Evolutionary conservation across 192 early-diverging fungal species (phyloP).

Genomic region (Rhizoclosmatium sp.): DNA sequence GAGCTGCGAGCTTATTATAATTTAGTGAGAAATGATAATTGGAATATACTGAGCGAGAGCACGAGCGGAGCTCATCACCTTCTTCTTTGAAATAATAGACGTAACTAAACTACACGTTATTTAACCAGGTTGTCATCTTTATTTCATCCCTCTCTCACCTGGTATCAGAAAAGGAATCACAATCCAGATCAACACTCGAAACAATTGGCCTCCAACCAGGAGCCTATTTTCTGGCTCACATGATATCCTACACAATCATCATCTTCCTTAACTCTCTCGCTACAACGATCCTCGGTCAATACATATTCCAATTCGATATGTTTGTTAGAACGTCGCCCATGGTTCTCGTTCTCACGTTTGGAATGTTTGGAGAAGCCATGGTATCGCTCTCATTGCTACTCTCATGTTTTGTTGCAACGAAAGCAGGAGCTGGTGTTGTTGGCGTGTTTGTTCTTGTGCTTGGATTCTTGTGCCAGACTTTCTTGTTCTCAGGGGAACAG

Average conservation of each 20-base stretch:
- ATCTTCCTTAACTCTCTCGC: conserved; percentile 56
- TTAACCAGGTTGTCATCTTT: conserved; percentile 44
- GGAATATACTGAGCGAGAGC: background rate
- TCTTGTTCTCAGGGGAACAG: conserved; percentile 43
- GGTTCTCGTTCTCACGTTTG: conserved; percentile 59
- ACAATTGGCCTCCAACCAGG: conserved; percentile 64
- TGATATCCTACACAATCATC: conserved; percentile 52
- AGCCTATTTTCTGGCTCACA: conserved; percentile 64
- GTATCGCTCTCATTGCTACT: conserved; percentile 64
- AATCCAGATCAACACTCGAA: conserved; percentile 62
- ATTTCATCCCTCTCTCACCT: conserved; percentile 61
- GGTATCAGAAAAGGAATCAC: conserved; percentile 66
- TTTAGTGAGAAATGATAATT: no score
- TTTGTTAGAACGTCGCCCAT: conserved; percentile 59
- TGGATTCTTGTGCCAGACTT: conserved; percentile 65
- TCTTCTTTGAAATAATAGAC: no score
- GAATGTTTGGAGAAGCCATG: conserved; percentile 70
- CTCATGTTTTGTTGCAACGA: conserved; percentile 61
- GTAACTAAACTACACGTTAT: background rate
- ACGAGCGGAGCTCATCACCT: no score
- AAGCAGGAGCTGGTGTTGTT: conserved; percentile 59
- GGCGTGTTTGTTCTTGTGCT: conserved; percentile 76
- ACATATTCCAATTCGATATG: conserved; percentile 59
- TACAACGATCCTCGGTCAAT: conserved; percentile 55
- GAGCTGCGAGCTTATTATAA: no score